Evolutionary conservation across 2,329 filamentous ascomycete species (phyloP).

Genomic region (Exophiala phaeomuriformis): DNA sequence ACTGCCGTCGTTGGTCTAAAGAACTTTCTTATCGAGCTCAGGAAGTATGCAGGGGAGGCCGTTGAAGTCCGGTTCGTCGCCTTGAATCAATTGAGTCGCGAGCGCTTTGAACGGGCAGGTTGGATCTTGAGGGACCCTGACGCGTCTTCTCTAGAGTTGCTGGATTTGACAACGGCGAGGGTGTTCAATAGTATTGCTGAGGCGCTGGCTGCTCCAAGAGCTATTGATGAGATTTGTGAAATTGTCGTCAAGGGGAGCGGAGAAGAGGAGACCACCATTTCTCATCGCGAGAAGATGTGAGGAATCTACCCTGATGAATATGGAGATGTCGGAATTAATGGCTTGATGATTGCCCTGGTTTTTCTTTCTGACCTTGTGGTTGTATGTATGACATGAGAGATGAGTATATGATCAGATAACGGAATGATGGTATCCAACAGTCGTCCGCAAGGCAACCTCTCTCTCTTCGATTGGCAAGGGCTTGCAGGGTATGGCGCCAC

Average conservation of each 20-base stretch:
- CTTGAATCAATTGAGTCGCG: constrained; percentile 38
- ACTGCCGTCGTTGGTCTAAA: constrained; percentile 47
- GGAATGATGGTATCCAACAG: too few species aligned
- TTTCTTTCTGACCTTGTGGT: too few species aligned
- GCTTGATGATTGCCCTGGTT: too few species aligned
- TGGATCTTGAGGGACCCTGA: constrained; percentile 28
- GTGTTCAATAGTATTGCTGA: constrained; percentile 18
- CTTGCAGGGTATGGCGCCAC: too few species aligned
- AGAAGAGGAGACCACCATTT: constrained; percentile 14
- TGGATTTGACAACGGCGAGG: constrained; percentile 5
- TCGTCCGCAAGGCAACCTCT: too few species aligned
- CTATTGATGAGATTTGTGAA: constrained; percentile 12
- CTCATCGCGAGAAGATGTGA: constrained; percentile 19
- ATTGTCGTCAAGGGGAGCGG: constrained; percentile 18
- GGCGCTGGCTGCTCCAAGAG: constrained; percentile 17
- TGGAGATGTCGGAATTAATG: too few species aligned
- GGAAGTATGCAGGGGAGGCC: constrained; percentile 43
- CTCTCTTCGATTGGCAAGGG: too few species aligned
- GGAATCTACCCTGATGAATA: too few species aligned
- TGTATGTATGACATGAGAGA: too few species aligned
- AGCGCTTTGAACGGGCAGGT: constrained; percentile 32
- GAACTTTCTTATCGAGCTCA: constrained; percentile 44
- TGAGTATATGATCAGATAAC: too few species aligned
- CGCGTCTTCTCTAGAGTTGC: constrained; percentile 2
- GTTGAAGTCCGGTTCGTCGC: constrained; percentile 46